These are phyloP conservation scores for Typha latifolia DNA, from an alignment of 176 grass and related monocot species.

Conservation along the genomic window DNA sequence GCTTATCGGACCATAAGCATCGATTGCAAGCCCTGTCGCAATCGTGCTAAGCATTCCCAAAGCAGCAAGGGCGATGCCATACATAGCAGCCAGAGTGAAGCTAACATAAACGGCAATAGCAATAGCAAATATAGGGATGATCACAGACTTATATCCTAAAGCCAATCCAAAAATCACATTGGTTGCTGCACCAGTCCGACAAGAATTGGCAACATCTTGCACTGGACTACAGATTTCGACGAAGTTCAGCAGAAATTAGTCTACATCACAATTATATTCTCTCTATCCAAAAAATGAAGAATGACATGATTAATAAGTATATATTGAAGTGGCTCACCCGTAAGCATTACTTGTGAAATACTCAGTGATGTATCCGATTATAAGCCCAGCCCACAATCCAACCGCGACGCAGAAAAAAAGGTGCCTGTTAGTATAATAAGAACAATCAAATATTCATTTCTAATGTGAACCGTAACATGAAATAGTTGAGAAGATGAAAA, in stretches of 20 bases:
- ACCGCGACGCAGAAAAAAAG: constrained; percentile 53
- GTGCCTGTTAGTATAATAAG: constrained; percentile 29
- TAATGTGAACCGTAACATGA: neutral
- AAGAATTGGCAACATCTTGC: constrained; percentile 46
- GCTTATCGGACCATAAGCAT: constrained; percentile 73
- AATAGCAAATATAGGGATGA: constrained; percentile 54
- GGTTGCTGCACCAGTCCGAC: constrained; percentile 70
- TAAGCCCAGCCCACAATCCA: constrained; percentile 48
- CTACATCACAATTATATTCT: neutral
- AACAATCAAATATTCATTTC: neutral
- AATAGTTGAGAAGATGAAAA: constrained; percentile 1
- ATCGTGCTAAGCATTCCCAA: constrained; percentile 87
- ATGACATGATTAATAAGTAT: neutral
- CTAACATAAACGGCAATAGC: constrained; percentile 42
- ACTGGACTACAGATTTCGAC: constrained; percentile 40
- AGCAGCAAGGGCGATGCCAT: constrained; percentile 61
- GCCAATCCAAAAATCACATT: constrained; percentile 85
- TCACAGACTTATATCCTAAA: constrained; percentile 69
- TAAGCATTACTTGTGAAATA: constrained; percentile 78
- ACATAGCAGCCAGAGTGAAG: constrained; percentile 59
- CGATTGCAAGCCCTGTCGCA: constrained; percentile 53
- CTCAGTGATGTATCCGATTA: constrained; percentile 65
- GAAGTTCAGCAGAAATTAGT: neutral
- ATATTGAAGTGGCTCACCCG: constrained; percentile 17
- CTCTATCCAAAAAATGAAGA: neutral